Percentiles rank a stretch among this genome's conserved stretches.
Evolutionary conservation across 2,329 filamentous ascomycete genomes (phyloP).

Genomic region (Penicillium corylophilum): DNA sequence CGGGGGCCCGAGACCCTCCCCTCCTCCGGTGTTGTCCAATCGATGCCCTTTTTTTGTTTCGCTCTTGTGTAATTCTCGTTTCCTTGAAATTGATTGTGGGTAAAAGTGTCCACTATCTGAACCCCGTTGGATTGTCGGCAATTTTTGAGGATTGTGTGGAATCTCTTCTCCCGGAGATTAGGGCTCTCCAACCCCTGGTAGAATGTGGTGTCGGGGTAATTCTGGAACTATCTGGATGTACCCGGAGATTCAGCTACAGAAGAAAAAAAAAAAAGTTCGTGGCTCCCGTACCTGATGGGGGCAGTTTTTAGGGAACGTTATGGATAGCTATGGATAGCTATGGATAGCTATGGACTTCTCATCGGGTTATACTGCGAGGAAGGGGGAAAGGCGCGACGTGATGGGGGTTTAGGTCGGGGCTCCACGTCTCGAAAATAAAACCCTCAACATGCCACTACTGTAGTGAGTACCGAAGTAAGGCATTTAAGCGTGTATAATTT

Average conservation of each 20-base stretch:
- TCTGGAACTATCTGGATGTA: no score
- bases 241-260: no score
- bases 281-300: no score
- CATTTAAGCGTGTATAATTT: conserved; percentile 6
- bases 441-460: not conserved
- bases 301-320: no score
- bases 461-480: not conserved
- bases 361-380: not conserved
- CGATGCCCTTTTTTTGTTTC: not conserved
- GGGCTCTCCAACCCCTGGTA: not conserved
- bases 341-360: not conserved
- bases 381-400: not conserved
- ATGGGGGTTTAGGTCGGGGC: not conserved
- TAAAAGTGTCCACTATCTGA: conserved; percentile 6
- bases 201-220: no score
- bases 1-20: conserved; percentile 15
- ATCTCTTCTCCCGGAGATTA: not conserved
- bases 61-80: conserved; percentile 10
- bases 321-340: no score
- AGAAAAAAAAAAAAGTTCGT: no score
- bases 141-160: not conserved
- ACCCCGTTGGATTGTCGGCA: not conserved
- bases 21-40: conserved; percentile 6
- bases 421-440: not conserved
- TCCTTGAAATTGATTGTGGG: conserved; percentile 17